Percentiles rank a stretch among this genome's conserved stretches.
These are phyloP conservation scores for Dicorynia guianensis DNA, from an alignment of 306 rosid genomes.

Conservation along the genomic window DNA sequence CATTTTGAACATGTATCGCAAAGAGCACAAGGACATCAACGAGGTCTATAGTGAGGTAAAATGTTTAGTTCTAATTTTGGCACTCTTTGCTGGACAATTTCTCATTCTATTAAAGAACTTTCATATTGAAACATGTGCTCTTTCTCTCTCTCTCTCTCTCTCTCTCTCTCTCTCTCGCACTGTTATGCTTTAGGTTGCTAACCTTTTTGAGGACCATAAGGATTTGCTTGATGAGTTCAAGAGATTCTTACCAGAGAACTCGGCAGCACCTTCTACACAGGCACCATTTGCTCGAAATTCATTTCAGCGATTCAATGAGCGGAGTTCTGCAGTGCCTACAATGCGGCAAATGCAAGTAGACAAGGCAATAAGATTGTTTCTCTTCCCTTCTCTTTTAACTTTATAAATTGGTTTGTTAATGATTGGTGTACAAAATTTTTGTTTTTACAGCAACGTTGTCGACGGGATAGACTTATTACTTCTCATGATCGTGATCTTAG, in stretches of 20 bases:
- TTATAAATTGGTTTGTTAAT: slow-evolving; percentile 32
- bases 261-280: slow-evolving; percentile 74
- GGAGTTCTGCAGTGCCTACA: slow-evolving; percentile 67
- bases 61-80: slow-evolving; percentile 6
- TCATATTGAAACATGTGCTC: slow-evolving; percentile 26
- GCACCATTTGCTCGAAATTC: slow-evolving; percentile 61
- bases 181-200: slow-evolving; percentile 68
- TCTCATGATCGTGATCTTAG: slow-evolving; percentile 76
- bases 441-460: slow-evolving; percentile 64
- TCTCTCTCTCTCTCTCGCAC: too few relatives aligned
- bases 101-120: not conserved
- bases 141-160: too few relatives aligned
- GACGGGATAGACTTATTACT: slow-evolving; percentile 67
- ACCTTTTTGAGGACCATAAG: slow-evolving; percentile 74
- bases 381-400: slow-evolving; percentile 15
- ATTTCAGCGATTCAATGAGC: slow-evolving; percentile 70
- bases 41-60: slow-evolving; percentile 93
- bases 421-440: slow-evolving; percentile 32
- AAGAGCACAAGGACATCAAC: slow-evolving; percentile 90
- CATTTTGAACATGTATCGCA: slow-evolving; percentile 94
- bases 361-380: slow-evolving; percentile 51
- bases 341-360: slow-evolving; percentile 67
- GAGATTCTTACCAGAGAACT: slow-evolving; percentile 87
- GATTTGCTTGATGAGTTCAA: slow-evolving; percentile 93
- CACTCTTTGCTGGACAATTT: not conserved